Conservation (phyloP, 805 yeast genomes). For the Saccharomyces kudriavzevii region DNA sequence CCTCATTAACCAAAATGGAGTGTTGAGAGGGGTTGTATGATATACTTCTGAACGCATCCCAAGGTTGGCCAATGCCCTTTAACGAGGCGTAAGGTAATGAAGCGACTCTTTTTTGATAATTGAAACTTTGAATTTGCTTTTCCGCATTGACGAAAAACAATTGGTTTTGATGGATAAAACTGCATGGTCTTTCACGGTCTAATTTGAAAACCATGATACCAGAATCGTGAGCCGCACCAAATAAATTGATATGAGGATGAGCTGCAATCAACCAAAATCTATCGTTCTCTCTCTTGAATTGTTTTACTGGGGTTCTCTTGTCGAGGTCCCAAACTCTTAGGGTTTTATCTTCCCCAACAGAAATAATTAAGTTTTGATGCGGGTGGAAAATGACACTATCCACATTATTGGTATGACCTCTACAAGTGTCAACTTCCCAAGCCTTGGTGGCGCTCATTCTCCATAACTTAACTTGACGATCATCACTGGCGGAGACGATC, state of each 20-base stretch:
- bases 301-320: slow-evolving; percentile 87
- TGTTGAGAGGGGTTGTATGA: slow-evolving; percentile 91
- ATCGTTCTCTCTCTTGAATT: slow-evolving; percentile 87
- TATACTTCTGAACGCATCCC: slow-evolving; percentile 77
- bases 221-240: slow-evolving; percentile 93
- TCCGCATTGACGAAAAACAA: slow-evolving; percentile 72
- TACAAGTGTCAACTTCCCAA: slow-evolving; percentile 97
- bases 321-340: slow-evolving; percentile 95
- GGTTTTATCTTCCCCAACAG: slow-evolving; percentile 94
- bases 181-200: slow-evolving; percentile 85
- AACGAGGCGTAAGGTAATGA: slow-evolving; percentile 75
- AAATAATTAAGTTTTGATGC: slow-evolving; percentile 79
- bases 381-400: slow-evolving; percentile 89
- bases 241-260: slow-evolving; percentile 84
- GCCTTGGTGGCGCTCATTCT: slow-evolving; percentile 96
- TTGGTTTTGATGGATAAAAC: slow-evolving; percentile 65
- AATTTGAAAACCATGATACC: slow-evolving; percentile 98
- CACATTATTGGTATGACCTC: slow-evolving; percentile 95
- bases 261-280: slow-evolving; percentile 88
- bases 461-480: slow-evolving; percentile 91
- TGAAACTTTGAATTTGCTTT: slow-evolving; percentile 77
- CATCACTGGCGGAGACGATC: slow-evolving; percentile 94
- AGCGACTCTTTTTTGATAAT: slow-evolving; percentile 52
- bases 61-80: slow-evolving; percentile 74
- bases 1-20: slow-evolving; percentile 71